Percentiles rank a stretch among this genome's conserved stretches.
These are phyloP conservation scores for Quercus gilva DNA, from an alignment of 306 rosid species.

Conservation along the genomic window DNA sequence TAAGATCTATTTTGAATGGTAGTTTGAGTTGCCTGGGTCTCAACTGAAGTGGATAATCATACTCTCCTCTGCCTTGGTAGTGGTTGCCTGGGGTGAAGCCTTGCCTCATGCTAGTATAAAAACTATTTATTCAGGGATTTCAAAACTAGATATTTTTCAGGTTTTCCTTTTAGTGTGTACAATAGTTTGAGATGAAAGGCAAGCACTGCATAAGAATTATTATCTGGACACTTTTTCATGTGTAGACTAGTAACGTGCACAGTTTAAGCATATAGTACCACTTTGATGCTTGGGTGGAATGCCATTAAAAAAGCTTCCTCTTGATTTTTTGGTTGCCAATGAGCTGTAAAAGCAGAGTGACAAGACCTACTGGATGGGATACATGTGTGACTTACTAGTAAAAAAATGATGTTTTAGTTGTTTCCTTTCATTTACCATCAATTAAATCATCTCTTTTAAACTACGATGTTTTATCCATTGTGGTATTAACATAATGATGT, in stretches of 20 bases:
- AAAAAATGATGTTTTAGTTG: not conserved
- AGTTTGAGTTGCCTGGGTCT: not conserved
- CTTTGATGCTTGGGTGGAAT: too few relatives aligned
- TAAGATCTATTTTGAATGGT: not conserved
- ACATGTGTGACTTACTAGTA: too few relatives aligned
- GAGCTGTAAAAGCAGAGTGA: too few relatives aligned
- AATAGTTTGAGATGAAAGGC: too few relatives aligned
- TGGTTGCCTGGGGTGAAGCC: not conserved
- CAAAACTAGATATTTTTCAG: not conserved
- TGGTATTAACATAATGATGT: too few relatives aligned
- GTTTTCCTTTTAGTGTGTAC: not conserved
- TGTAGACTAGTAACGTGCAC: not conserved
- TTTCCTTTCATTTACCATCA: not conserved
- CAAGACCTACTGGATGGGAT: not conserved
- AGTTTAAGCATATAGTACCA: not conserved
- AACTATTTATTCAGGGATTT: not conserved
- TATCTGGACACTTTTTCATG: not conserved
- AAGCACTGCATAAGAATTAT: too few relatives aligned
- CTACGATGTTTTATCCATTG: not conserved
- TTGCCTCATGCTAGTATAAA: not conserved
- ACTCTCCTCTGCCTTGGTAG: not conserved
- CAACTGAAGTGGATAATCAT: not conserved
- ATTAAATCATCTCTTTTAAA: not conserved
- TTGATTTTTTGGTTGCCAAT: too few relatives aligned
- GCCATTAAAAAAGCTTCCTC: not conserved